A percentile compares a stretch with the other conserved stretches of the same genome.
phyloP scores from a whole-genome alignment of 2,329 filamentous ascomycete genomes.

The Achaetomium macrosporum region DNA sequence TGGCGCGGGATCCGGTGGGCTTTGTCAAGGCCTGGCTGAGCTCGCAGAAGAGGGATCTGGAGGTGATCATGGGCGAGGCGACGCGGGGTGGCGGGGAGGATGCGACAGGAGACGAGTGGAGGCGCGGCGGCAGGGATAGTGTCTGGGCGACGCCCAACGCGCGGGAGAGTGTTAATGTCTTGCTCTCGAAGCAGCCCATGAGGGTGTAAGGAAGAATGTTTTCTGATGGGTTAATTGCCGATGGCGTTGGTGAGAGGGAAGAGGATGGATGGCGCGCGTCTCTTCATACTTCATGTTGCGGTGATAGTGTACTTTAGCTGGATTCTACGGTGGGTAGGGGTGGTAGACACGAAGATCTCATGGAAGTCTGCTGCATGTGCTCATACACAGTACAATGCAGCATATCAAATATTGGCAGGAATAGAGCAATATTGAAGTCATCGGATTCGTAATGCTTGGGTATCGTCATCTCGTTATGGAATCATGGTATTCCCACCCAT shows the following conservation, averaged over 20 bases:
- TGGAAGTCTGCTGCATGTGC: too few relatives aligned
- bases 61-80: slow-evolving; percentile 79
- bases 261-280: too few relatives aligned
- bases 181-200: slow-evolving; percentile 48
- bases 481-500: background rate
- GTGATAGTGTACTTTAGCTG: too few relatives aligned
- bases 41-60: slow-evolving; percentile 84
- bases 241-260: background rate
- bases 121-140: slow-evolving; percentile 50
- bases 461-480: too few relatives aligned
- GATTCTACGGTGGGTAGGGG: too few relatives aligned
- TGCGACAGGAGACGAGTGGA: slow-evolving; percentile 61
- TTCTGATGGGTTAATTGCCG: background rate
- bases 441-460: too few relatives aligned
- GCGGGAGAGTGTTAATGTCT: slow-evolving; percentile 56
- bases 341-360: too few relatives aligned
- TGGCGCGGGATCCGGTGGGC: slow-evolving; percentile 73
- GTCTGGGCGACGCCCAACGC: slow-evolving; percentile 54
- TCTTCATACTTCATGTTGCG: too few relatives aligned
- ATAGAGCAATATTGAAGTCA: too few relatives aligned
- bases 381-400: too few relatives aligned
- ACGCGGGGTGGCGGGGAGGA: slow-evolving; percentile 56
- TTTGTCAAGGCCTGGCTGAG: slow-evolving; percentile 87
- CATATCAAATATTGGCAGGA: too few relatives aligned
- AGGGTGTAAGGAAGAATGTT: background rate